These are phyloP conservation scores for Termitomyces sp. DNA, from an alignment of 768 basidiomycete species.

Conservation along the genomic window DNA sequence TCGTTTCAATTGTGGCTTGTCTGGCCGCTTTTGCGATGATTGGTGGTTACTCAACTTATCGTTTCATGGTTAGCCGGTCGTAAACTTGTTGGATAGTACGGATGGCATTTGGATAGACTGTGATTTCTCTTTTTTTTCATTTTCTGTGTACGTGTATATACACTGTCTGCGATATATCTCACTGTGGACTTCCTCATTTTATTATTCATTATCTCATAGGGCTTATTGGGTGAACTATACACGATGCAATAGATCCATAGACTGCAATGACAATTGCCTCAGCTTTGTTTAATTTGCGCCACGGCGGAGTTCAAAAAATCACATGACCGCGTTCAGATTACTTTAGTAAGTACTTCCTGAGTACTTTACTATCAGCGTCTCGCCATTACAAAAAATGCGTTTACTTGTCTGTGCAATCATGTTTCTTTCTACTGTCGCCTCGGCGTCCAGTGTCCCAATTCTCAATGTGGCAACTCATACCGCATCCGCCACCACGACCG, in stretches of 20 bases:
- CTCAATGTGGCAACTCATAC: neutral
- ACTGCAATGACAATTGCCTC: neutral
- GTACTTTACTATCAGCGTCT: neutral
- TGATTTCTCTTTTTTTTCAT: neutral
- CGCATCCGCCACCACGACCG: neutral
- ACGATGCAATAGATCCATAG: neutral
- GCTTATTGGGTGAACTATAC: neutral
- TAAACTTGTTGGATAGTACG: neutral
- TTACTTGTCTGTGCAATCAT: neutral
- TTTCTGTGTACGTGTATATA: neutral
- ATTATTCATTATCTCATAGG: neutral
- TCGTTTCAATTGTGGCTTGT: constrained; percentile 76
- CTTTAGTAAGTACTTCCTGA: too few relatives aligned
- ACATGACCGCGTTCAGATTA: constrained; percentile 2
- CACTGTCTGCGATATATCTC: neutral
- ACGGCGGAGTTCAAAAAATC: constrained; percentile 1
- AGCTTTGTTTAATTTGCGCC: neutral
- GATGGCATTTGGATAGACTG: neutral
- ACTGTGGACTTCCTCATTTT: neutral
- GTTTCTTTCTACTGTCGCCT: neutral
- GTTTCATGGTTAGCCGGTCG: constrained; percentile 54
- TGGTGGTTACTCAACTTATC: constrained; percentile 76
- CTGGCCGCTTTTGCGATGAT: constrained; percentile 78
- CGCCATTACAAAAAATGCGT: neutral
- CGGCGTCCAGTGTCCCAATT: neutral